These are phyloP conservation scores for Beauveria rudraprayagi DNA, from an alignment of 2,329 filamentous ascomycete genomes.

Conservation along the genomic window DNA sequence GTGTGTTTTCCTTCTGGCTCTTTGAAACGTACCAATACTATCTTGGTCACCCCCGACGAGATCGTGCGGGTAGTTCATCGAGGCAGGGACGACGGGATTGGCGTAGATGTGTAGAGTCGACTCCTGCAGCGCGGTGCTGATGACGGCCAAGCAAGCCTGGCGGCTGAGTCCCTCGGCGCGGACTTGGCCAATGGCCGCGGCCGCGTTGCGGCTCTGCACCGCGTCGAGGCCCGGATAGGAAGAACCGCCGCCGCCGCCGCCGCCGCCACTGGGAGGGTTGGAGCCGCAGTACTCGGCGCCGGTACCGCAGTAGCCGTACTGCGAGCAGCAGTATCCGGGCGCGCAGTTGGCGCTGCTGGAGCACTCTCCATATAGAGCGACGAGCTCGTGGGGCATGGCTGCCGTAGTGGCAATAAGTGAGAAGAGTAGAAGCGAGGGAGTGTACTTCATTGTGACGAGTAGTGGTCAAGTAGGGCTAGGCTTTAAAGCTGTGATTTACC, in stretches of 20 bases:
- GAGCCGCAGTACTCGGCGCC: conserved; percentile 16
- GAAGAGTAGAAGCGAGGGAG: background rate
- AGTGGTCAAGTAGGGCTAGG: background rate
- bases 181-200: conserved; percentile 7
- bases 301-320: conserved; percentile 16
- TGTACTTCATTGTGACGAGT: conserved; percentile 1
- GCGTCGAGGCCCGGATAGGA: conserved; percentile 2
- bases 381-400: background rate
- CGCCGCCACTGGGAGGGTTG: conserved; percentile 7
- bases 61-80: conserved; percentile 10
- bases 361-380: conserved; percentile 13
- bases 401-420: background rate
- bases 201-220: conserved; percentile 9
- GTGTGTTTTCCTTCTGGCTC: too few relatives aligned
- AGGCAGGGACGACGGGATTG: conserved; percentile 3
- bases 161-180: background rate
- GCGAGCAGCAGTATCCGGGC: conserved; percentile 14
- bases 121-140: conserved; percentile 10
- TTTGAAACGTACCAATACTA: conserved; percentile 1
- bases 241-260: background rate
- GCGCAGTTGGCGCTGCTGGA: conserved; percentile 14
- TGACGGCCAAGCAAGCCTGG: conserved; percentile 6
- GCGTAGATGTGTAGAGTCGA: conserved; percentile 8
- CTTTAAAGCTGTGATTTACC: background rate
- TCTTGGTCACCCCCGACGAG: conserved; percentile 7